Evolutionary conservation across 345 rosid genomes (phyloP), one percentile per base, ranked within the genome.

Genomic region (Litchi chinensis): DNA sequence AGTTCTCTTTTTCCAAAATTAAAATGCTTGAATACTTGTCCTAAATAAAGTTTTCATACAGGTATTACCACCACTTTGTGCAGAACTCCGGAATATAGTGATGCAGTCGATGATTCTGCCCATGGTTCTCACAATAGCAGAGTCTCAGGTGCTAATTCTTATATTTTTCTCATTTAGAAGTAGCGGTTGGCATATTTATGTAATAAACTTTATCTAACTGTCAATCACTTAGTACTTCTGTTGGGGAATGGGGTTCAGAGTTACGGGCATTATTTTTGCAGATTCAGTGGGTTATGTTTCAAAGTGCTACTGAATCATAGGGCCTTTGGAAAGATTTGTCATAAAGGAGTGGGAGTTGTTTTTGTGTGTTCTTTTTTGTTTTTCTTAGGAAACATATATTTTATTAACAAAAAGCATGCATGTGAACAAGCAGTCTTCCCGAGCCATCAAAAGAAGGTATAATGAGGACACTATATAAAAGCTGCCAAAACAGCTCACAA

Each of bases 61-160:
- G 99, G 98, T 96, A 39, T 95, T 96, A 80, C 99, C 99, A 10
- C 99, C 98, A 57, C 93, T 96, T 66, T 96, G 98, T 91, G 98
- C 95, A 21, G 99, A 96, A 84, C 97, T 96, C 81, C 89, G 99
- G 89, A 96, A 96, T 87, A 69, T 91, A 88, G 99, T 96, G 68
- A 93, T 96, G 94, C 99, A 96, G 81, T 94, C 98, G 22, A 85
- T 93, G 88, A 94, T 96, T 81, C 85, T 96, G 65, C 99, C 99
- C 28, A 96, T 96, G 99, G 98, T 96, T 84, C 87, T 96, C 80
- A 94, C 92, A 10, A 94, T 94, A 76, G 98, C 98, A 43, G 95
- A 93, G 85, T 93, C 97, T 82, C 99, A 96, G 97, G 99, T 96
- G 77, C 72, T 62, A 57, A 68, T 60, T 78, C 63, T 78, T 21